A percentile compares a stretch with the other conserved stretches of the same genome.
Evolutionary conservation across 2,329 filamentous ascomycete genomes (phyloP).

Genomic region (Ophiocordyceps unilateralis): DNA sequence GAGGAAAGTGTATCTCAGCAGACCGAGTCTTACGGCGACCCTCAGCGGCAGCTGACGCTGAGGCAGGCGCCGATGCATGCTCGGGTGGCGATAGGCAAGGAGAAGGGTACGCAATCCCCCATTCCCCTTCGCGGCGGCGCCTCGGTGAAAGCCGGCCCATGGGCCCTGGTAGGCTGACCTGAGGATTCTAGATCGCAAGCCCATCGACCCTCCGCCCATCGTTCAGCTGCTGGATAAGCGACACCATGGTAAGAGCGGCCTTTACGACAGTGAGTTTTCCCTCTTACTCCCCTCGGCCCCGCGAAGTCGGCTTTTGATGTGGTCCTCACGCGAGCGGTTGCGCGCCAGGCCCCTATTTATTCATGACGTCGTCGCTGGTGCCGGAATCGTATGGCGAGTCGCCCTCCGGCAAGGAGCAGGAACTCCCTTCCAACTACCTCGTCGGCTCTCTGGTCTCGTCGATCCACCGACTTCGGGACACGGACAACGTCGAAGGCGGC

Average conservation of each 20-base stretch:
- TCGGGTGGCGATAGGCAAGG: conserved; percentile 53
- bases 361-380: conserved; percentile 26
- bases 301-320: not conserved
- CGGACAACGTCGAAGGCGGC: conserved; percentile 58
- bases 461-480: conserved; percentile 65
- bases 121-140: too few species aligned
- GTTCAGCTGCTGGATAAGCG: conserved; percentile 39
- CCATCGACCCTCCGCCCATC: conserved; percentile 76
- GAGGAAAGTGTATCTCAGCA: conserved; percentile 4
- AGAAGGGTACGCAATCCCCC: conserved; percentile 55
- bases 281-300: not conserved
- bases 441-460: conserved; percentile 65
- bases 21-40: conserved; percentile 6
- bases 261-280: conserved; percentile 10
- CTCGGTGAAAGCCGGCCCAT: too few species aligned
- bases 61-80: conserved; percentile 25
- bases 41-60: conserved; percentile 6
- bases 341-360: conserved; percentile 28
- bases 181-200: conserved; percentile 51
- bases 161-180: not conserved
- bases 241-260: conserved; percentile 5
- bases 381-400: conserved; percentile 23
- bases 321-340: not conserved
- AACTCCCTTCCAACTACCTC: conserved; percentile 30
- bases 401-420: conserved; percentile 9